phyloP scores from a whole-genome alignment of 2,329 filamentous ascomycete species.

The Neoscytalidium dimidiatum region DNA sequence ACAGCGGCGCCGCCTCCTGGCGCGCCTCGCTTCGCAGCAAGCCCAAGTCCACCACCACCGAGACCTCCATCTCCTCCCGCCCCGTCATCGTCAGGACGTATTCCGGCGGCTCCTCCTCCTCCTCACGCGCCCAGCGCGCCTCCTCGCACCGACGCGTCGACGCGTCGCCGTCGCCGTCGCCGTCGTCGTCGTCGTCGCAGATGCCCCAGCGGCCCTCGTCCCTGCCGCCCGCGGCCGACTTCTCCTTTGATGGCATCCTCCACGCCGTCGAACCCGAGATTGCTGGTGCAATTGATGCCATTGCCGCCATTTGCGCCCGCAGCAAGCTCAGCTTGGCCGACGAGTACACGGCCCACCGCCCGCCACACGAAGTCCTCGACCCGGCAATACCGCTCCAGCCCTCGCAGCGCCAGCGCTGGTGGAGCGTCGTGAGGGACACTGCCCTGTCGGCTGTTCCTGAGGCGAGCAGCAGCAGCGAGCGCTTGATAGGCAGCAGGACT shows the following conservation, averaged over 20 bases:
- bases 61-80: constrained; percentile 43
- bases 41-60: constrained; percentile 40
- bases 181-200: constrained; percentile 22
- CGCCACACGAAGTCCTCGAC: constrained; percentile 57
- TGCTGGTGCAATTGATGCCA: constrained; percentile 59
- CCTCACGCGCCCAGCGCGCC: not conserved
- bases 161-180: constrained; percentile 21
- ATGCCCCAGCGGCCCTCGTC: constrained; percentile 24
- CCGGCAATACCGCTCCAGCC: constrained; percentile 27
- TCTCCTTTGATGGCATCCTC: constrained; percentile 58
- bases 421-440: constrained; percentile 37
- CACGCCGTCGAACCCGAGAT: constrained; percentile 61
- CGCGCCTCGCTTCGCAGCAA: constrained; percentile 10
- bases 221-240: constrained; percentile 53
- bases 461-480: constrained; percentile 49
- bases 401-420: constrained; percentile 30
- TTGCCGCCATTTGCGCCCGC: constrained; percentile 64
- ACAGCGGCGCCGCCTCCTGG: constrained; percentile 14
- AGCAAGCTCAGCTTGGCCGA: constrained; percentile 63
- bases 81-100: constrained; percentile 48
- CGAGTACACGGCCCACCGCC: constrained; percentile 63
- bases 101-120: constrained; percentile 25
- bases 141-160: not conserved
- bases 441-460: constrained; percentile 50
- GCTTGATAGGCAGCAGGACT: constrained; percentile 28